Base-by-base conservation (phyloP, 2,329 filamentous ascomycete genomes). In the Hymenoscyphus infarciens region DNA sequence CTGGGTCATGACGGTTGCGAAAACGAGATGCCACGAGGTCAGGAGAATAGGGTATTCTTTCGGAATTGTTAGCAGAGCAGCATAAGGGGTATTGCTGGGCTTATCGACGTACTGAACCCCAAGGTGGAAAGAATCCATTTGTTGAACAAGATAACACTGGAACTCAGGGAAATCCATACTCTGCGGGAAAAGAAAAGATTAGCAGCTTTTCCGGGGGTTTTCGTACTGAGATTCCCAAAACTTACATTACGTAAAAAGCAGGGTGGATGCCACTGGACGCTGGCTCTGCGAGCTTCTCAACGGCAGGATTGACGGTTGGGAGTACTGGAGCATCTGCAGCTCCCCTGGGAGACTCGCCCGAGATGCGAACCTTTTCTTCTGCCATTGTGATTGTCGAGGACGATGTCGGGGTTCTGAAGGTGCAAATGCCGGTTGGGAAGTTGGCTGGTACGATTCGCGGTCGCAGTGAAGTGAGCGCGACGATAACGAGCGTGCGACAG, bases 61-160 rank as follows among this genome's bases (percentile, higher is more conserved):
- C 62, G 63, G 68, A 60, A n/a, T 55, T 15, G 71, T 78, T 69
- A 78, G 74, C 63, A 63, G 13, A n/a, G 16, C 11, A 29, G 35
- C 55, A 33, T 45, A 15, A 33, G 22, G 64, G n/a, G 42, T 25
- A 19, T 10, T 39, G 35, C 25, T 49, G 16, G 29, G 42, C 11
- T 29, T 22, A 22, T 53, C 31, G 39, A 76, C 87, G 82, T 83
- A 91, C 89, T 85, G 82, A 97, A 97, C 67, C 91, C 84, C 67
- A 89, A 83, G 45, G 89, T 93, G 73, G 94, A 88, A 66, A 98
- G 84, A 73, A 99, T 92, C 87, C 91, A 97, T 86, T 99, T 99
- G 87, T 99, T 98, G 88, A 97, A 98, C 66, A 99, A 83, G 76
- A 99, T 99, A 75, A 98, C 92, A 72, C 89, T 91, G 53, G 92